These are phyloP conservation scores for Boletus vinaceobasis DNA, from an alignment of 768 basidiomycete species.

Conservation along the genomic window DNA sequence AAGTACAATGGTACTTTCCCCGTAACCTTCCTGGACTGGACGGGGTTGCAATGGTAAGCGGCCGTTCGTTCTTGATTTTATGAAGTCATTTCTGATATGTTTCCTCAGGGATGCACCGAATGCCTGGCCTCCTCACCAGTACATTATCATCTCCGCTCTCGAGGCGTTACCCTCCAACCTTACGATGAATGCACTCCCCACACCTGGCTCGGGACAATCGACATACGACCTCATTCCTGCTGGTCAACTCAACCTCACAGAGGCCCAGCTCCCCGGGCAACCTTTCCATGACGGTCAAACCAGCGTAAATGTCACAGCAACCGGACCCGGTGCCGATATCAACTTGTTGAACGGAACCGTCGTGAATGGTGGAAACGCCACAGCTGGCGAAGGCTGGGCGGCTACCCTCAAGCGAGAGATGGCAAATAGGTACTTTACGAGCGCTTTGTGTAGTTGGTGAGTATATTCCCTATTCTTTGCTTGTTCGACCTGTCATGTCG, in stretches of 20 bases:
- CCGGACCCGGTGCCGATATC: constrained; percentile 58
- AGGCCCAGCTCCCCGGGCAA: constrained; percentile 70
- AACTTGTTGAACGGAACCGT: constrained; percentile 55
- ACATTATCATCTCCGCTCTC: constrained; percentile 77
- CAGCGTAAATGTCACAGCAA: constrained; percentile 46
- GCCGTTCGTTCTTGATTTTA: not conserved
- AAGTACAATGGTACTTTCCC: constrained; percentile 88
- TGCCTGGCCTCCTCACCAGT: constrained; percentile 83
- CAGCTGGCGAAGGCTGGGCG: constrained; percentile 61
- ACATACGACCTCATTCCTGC: constrained; percentile 67
- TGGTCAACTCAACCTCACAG: constrained; percentile 79
- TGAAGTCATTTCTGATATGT: not conserved
- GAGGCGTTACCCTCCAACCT: constrained; percentile 70
- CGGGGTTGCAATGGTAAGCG: constrained; percentile 75
- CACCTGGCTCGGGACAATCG: constrained; percentile 47
- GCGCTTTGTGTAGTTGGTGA: constrained; percentile 87
- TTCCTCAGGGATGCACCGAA: constrained; percentile 75
- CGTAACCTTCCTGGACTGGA: constrained; percentile 64
- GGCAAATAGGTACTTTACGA: constrained; percentile 81
- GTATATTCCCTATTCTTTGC: constrained; percentile 6
- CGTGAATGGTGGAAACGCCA: constrained; percentile 65
- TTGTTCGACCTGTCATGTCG: not conserved
- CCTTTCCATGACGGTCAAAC: constrained; percentile 36
- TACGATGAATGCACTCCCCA: constrained; percentile 54
- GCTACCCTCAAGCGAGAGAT: constrained; percentile 62